Evolutionary conservation across 345 rosid genomes (phyloP).

Genomic region (Melaleuca quinquenervia): DNA sequence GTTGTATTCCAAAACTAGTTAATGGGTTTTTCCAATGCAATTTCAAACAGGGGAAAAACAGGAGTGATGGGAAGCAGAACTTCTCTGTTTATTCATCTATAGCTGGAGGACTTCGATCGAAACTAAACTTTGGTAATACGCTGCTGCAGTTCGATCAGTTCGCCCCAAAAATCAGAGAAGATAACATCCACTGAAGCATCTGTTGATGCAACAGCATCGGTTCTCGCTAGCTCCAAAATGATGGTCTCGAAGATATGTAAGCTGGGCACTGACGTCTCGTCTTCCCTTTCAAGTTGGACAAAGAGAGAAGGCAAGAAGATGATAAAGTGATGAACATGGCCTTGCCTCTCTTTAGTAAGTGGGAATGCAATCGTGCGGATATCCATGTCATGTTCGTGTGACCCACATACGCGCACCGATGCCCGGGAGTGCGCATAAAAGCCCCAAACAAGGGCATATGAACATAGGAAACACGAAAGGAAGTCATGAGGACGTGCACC

Average conservation of each 20-base stretch:
- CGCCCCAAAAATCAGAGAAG: neutral
- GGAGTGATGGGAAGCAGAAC: neutral
- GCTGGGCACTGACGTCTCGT: too few species aligned
- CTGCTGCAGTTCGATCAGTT: neutral
- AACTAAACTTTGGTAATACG: neutral
- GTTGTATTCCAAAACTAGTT: too few species aligned
- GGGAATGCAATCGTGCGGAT: neutral
- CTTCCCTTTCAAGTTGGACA: neutral
- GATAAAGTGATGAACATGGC: neutral
- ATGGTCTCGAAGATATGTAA: neutral
- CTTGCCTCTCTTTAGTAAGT: neutral
- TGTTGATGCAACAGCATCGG: neutral
- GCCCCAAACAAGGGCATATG: neutral
- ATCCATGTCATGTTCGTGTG: neutral
- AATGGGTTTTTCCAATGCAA: too few species aligned
- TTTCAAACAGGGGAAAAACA: neutral
- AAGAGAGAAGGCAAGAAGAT: neutral
- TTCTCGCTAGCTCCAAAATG: neutral
- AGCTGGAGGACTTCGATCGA: neutral
- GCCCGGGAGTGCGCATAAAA: neutral
- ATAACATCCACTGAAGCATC: neutral
- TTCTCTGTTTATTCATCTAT: neutral
- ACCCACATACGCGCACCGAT: accelerated
- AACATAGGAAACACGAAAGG: neutral
- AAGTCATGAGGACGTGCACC: neutral